Evolutionary conservation across 2,329 filamentous ascomycete species (phyloP).

Genomic region (Monascus ruber): DNA sequence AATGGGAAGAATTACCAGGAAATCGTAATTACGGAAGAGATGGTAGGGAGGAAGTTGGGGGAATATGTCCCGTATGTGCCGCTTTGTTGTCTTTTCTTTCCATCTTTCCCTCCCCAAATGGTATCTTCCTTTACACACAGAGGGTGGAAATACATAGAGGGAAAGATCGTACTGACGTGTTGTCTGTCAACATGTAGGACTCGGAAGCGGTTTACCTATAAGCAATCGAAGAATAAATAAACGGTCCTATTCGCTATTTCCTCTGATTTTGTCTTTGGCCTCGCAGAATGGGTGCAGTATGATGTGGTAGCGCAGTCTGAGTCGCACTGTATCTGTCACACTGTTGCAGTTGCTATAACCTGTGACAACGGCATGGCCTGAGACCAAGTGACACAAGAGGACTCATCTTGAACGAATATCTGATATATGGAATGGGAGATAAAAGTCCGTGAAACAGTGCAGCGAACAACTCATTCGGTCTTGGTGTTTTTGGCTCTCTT

Average conservation of each 20-base stretch:
- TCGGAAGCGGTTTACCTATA: constrained; percentile 56
- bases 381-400: no score
- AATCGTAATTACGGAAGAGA: constrained; percentile 78
- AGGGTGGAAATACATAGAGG: no score
- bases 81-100: not conserved
- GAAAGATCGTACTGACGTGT: no score
- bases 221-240: constrained; percentile 60
- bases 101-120: no score
- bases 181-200: constrained; percentile 37
- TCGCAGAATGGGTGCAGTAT: not conserved
- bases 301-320: not conserved
- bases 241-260: constrained; percentile 2
- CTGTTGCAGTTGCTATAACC: no score
- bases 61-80: constrained; percentile 74
- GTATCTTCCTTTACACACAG: no score
- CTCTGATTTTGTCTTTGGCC: not conserved
- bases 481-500: not conserved
- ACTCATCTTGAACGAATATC: no score
- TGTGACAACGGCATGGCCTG: no score
- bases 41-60: constrained; percentile 91
- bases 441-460: no score
- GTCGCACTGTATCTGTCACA: no score
- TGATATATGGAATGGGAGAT: no score
- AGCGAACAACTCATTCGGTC: not conserved
- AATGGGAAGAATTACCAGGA: constrained; percentile 83